These are phyloP conservation scores for Syzygium aqueum DNA, from an alignment of 345 rosid species.

Conservation along the genomic window DNA sequence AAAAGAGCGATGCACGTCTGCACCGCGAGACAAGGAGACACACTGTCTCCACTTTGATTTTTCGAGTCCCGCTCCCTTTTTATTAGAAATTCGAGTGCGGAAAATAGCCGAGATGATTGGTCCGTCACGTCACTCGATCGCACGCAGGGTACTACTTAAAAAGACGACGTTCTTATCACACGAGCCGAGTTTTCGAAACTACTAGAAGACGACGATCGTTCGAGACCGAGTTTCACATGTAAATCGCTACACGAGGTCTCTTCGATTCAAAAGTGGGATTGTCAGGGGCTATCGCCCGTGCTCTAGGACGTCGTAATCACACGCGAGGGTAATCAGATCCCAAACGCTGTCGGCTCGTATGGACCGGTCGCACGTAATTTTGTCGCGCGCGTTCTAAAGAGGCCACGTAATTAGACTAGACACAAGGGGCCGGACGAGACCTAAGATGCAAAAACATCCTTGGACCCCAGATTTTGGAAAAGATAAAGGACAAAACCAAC, in stretches of 20 bases:
- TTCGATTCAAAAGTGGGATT: neutral
- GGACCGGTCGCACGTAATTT: neutral
- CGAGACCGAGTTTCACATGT: neutral
- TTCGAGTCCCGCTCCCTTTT: neutral
- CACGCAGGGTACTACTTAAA: neutral
- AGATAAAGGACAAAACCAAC: neutral
- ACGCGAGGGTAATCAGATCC: neutral
- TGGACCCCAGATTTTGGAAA: neutral
- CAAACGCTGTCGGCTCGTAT: neutral
- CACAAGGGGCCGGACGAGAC: slow-evolving; percentile 18
- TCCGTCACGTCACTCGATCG: neutral
- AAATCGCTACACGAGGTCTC: too few relatives aligned
- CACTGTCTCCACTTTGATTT: neutral
- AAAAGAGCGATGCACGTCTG: neutral
- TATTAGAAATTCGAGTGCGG: neutral
- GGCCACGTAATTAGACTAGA: neutral
- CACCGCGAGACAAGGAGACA: neutral
- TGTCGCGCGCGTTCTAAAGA: neutral
- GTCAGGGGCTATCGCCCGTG: neutral
- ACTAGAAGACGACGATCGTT: neutral
- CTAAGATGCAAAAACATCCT: neutral
- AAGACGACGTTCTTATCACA: neutral
- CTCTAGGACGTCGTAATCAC: neutral
- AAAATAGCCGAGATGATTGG: neutral
- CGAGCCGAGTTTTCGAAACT: neutral